Base-by-base conservation (phyloP, 169 alveolate species). In the Fabrea salina region DNA sequence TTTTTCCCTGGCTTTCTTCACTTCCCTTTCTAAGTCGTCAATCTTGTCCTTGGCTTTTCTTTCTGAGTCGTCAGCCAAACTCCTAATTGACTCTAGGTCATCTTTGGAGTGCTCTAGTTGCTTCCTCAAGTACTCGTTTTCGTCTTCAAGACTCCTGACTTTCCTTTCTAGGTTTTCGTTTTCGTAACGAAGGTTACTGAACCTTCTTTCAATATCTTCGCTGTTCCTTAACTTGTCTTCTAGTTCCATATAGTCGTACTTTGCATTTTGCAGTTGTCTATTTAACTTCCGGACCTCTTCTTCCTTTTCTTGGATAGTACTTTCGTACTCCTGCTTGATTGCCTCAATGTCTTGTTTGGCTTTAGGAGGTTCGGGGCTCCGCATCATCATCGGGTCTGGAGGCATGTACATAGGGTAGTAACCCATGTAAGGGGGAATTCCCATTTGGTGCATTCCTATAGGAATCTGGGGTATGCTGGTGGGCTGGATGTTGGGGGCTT, bases 121-220 rank as follows among this genome's bases (percentile, higher is more conserved):
- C 16, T 40, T 25, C n/a, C 37, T 32, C 30, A 64, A 64, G 5
- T 64, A 19, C 22, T 35, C 37, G n/a, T 64, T 64, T 39, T 64
- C 75, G 16, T 64, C 75, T 39, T 64, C 75, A 19, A 41, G 33
- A 6, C 54, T 35, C n/a, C 75, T 33, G 25, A 40, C 19, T 64
- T 64, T 64, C n/a, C 75, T 33, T 6, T 64, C 75, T 5, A 37
- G 54, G 57, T 39, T 64, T 19, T 64, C 75, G 35, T 35, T 64
- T 64, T 64, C 75, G 13, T 16, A 30, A 25, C 51, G 16, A 22
- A 64, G 16, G 32, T 64, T 64, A 19, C 25, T 64, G 2, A 64
- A 19, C 30, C 75, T 64, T 35, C 75, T 64, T 39, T 64, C 75
- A 19, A 64, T 2, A n/a, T 64, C 75, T 19, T 37, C 50, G 0